Evolutionary conservation across 2,329 filamentous ascomycete species (phyloP).

Genomic region (Cordyceps cicadae): DNA sequence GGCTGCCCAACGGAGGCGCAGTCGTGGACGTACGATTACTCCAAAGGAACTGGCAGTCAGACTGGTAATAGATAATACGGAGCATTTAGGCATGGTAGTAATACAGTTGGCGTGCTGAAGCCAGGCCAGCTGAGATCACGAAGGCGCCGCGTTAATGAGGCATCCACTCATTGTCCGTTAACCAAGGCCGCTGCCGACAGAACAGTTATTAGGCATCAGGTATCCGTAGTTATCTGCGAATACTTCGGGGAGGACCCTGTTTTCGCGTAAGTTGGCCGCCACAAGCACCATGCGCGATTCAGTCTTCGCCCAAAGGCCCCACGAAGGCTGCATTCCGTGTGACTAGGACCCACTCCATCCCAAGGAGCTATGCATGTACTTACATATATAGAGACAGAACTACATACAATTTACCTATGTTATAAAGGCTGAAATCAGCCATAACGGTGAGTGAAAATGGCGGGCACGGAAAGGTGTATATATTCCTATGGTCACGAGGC

Average conservation of each 20-base stretch:
- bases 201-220: no score
- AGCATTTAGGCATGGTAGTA: background rate
- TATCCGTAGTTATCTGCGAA: no score
- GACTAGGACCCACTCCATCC: background rate
- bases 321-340: slow-evolving; percentile 2
- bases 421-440: background rate
- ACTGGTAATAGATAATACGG: background rate
- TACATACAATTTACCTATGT: no score
- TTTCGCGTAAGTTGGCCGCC: background rate
- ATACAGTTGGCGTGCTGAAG: no score
- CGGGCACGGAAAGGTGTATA: background rate
- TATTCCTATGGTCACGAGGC: no score
- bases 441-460: background rate
- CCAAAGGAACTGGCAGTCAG: no score
- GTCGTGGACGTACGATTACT: background rate
- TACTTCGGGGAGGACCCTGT: background rate
- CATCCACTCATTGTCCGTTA: background rate
- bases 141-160: background rate
- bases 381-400: no score
- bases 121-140: background rate
- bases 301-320: background rate
- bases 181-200: background rate
- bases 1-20: background rate
- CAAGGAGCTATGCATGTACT: no score
- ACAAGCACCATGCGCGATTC: slow-evolving; percentile 1